Evolutionary conservation across 2,329 filamentous ascomycete genomes (phyloP).

Genomic region (Calonectria pteridis): DNA sequence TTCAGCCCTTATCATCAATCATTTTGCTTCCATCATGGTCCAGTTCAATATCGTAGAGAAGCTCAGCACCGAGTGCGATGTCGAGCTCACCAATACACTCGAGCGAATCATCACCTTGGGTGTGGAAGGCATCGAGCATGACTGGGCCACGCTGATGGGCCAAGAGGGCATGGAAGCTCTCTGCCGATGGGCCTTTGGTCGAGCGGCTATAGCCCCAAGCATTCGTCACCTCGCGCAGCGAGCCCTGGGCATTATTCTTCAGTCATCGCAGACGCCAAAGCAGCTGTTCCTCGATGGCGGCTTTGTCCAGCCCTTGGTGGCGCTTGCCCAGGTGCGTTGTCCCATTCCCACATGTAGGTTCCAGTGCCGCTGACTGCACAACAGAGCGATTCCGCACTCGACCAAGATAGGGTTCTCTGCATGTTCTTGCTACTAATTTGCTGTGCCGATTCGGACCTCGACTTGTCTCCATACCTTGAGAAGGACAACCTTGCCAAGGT

Average conservation of each 20-base stretch:
- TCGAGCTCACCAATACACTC: neutral
- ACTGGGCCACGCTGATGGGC: neutral
- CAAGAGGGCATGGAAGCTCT: neutral
- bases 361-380: neutral
- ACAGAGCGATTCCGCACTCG: neutral
- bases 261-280: neutral
- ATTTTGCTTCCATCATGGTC: neutral
- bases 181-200: neutral
- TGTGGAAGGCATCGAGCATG: neutral
- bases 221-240: neutral
- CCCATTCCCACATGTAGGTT: neutral
- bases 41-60: neutral
- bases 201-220: neutral
- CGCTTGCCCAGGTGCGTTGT: neutral
- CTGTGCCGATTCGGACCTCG: neutral
- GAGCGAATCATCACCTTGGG: neutral
- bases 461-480: neutral
- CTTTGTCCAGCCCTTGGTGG: neutral
- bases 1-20: neutral
- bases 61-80: neutral
- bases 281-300: neutral
- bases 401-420: neutral
- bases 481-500: neutral
- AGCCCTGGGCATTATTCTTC: neutral
- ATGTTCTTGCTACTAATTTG: neutral